phyloP scores from a whole-genome alignment of 208 protist species.

The Leishmania tarentolae region DNA sequence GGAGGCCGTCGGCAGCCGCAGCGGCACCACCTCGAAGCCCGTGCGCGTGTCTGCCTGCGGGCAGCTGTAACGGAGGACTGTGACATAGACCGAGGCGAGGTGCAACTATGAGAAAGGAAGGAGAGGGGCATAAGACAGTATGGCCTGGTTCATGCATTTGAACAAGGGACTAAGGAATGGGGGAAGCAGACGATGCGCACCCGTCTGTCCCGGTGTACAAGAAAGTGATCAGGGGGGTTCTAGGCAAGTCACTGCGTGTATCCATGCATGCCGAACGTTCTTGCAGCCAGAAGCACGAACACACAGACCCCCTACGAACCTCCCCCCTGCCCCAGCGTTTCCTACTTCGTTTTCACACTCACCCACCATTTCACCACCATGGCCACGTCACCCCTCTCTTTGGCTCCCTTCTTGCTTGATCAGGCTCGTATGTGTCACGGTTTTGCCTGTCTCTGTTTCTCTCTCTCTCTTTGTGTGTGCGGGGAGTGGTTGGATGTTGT shows the following conservation, averaged over 20 bases:
- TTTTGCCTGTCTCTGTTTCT: background rate
- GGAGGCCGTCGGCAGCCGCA: slow-evolving; percentile 70
- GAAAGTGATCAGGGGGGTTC: background rate
- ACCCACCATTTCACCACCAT: background rate
- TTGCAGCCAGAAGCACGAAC: background rate
- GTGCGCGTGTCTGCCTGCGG: slow-evolving; percentile 72
- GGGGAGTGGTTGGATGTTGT: too few relatives aligned
- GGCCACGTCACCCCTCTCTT: too few relatives aligned
- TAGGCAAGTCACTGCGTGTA: background rate
- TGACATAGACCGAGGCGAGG: background rate
- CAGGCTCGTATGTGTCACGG: background rate
- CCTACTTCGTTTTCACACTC: background rate
- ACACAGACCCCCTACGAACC: background rate
- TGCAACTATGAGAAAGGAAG: background rate
- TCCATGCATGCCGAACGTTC: background rate
- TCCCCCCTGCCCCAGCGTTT: background rate
- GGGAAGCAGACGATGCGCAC: background rate
- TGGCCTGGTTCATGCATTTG: background rate
- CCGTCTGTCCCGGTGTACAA: background rate
- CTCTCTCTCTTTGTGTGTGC: background rate
- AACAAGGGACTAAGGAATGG: background rate
- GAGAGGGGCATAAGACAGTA: background rate
- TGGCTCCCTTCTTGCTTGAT: background rate
- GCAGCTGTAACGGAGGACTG: slow-evolving; percentile 46
- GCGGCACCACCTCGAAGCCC: slow-evolving; percentile 53